These are phyloP conservation scores for Cercospora berteroae DNA, from an alignment of 2,329 filamentous ascomycete genomes.

Conservation along the genomic window DNA sequence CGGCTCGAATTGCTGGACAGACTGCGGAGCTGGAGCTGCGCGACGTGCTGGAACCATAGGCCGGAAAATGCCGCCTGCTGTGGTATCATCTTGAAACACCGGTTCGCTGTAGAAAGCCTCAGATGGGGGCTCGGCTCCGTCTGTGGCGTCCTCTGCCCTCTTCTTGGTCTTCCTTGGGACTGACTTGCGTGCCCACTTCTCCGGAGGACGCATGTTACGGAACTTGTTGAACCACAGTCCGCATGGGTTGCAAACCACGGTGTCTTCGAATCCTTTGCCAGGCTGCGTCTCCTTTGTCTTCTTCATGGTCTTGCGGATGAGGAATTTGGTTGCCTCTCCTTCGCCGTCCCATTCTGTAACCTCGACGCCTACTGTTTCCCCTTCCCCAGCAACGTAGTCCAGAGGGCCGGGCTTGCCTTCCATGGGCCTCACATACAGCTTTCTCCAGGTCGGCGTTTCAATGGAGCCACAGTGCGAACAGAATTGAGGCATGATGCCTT, in stretches of 20 bases:
- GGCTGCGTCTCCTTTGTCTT: conserved; percentile 37
- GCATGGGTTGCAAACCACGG: conserved; percentile 89
- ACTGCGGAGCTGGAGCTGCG: not conserved
- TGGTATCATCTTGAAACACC: conserved; percentile 28
- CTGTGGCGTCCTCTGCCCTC: conserved; percentile 30
- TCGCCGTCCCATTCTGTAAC: conserved; percentile 62
- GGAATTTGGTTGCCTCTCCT: conserved; percentile 64
- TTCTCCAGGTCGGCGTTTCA: conserved; percentile 93
- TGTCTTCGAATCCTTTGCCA: conserved; percentile 59
- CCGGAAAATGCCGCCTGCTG: not conserved
- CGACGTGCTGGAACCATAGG: conserved; percentile 27
- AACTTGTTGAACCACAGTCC: conserved; percentile 93
- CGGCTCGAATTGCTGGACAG: not conserved
- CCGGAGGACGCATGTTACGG: conserved; percentile 75
- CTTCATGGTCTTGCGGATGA: conserved; percentile 77
- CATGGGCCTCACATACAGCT: conserved; percentile 78
- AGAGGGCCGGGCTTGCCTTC: conserved; percentile 67
- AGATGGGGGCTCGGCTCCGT: conserved; percentile 34
- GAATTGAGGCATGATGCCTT: conserved; percentile 80
- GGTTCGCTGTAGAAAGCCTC: conserved; percentile 37
- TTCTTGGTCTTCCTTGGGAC: conserved; percentile 31
- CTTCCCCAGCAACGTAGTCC: conserved; percentile 70
- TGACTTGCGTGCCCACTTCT: conserved; percentile 67
- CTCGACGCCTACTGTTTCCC: conserved; percentile 72
- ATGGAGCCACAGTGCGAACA: conserved; percentile 94